Evolutionary conservation across 208 protist genomes (phyloP).

Genomic region (Leishmania aethiopica): DNA sequence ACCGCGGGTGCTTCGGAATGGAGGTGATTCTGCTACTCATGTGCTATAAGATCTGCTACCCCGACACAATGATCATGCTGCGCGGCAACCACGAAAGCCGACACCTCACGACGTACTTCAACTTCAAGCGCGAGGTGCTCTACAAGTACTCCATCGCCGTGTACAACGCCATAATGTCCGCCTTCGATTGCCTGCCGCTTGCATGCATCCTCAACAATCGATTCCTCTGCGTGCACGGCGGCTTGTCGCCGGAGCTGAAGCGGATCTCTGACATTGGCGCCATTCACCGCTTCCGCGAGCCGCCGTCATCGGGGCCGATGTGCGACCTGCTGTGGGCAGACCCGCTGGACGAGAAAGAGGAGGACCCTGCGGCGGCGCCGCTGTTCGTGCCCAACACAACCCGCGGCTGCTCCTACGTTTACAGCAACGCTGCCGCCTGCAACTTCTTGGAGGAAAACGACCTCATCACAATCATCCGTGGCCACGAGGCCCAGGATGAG

Average conservation of each 20-base stretch:
- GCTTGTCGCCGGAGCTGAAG: slow-evolving; percentile 79
- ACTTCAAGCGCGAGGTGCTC: slow-evolving; percentile 95
- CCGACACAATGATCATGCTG: slow-evolving; percentile 91
- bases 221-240: slow-evolving; percentile 96
- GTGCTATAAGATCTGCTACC: slow-evolving; percentile 94
- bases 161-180: slow-evolving; percentile 92
- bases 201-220: slow-evolving; percentile 83
- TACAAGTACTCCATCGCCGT: slow-evolving; percentile 91
- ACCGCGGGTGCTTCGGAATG: slow-evolving; percentile 91
- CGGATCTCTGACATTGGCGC: slow-evolving; percentile 83
- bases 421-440: slow-evolving; percentile 83
- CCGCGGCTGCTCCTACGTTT: slow-evolving; percentile 90
- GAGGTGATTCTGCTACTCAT: slow-evolving; percentile 95
- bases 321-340: slow-evolving; percentile 97
- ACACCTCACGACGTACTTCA: slow-evolving; percentile 98
- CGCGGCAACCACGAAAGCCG: slow-evolving; percentile 98
- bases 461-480: slow-evolving; percentile 96
- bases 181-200: slow-evolving; percentile 95
- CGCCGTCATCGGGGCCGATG: slow-evolving; percentile 90
- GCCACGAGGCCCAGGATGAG: slow-evolving; percentile 95
- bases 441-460: slow-evolving; percentile 95
- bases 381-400: slow-evolving; percentile 77
- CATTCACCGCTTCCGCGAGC: slow-evolving; percentile 95
- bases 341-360: slow-evolving; percentile 89
- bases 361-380: slow-evolving; percentile 36